Conservation (phyloP, 352 stramenopile species). For the Phytophthora foliorum region DNA sequence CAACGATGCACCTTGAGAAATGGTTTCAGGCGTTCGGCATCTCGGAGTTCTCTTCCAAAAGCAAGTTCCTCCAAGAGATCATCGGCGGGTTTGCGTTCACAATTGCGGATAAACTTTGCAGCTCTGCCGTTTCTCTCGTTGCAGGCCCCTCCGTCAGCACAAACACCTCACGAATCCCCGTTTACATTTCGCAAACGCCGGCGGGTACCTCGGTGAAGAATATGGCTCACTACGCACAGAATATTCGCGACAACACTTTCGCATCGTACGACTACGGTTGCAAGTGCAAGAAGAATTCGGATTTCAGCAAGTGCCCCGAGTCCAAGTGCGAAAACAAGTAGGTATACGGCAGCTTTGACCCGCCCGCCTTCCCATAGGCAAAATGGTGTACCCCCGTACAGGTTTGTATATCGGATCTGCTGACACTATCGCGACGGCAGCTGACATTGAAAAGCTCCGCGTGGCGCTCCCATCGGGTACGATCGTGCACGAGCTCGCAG, state of each 20-base stretch:
- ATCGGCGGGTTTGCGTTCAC: slow-evolving; percentile 45
- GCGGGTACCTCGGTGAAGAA: slow-evolving; percentile 68
- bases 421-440: slow-evolving; percentile 50
- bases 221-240: slow-evolving; percentile 59
- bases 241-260: slow-evolving; percentile 58
- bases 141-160: slow-evolving; percentile 49
- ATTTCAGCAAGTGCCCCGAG: slow-evolving; percentile 37
- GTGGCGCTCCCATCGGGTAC: slow-evolving; percentile 45
- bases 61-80: slow-evolving; percentile 41
- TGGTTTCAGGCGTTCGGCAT: slow-evolving; percentile 47
- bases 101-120: slow-evolving; percentile 45
- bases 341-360: slow-evolving; percentile 52
- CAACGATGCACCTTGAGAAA: slow-evolving; percentile 45
- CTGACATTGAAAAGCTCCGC: slow-evolving; percentile 50
- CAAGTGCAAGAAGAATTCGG: slow-evolving; percentile 32
- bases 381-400: slow-evolving; percentile 47
- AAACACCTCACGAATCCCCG: slow-evolving; percentile 54
- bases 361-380: slow-evolving; percentile 33
- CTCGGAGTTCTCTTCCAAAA: slow-evolving; percentile 46
- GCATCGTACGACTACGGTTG: slow-evolving; percentile 64
- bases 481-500: slow-evolving; percentile 47
- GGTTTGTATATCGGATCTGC: slow-evolving; percentile 49
- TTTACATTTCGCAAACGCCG: slow-evolving; percentile 65
- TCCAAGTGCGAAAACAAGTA: slow-evolving; percentile 56
- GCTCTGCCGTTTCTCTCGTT: slow-evolving; percentile 45